These are phyloP conservation scores for Rhinocladiella similis DNA, from an alignment of 2,329 filamentous ascomycete genomes.

Conservation along the genomic window DNA sequence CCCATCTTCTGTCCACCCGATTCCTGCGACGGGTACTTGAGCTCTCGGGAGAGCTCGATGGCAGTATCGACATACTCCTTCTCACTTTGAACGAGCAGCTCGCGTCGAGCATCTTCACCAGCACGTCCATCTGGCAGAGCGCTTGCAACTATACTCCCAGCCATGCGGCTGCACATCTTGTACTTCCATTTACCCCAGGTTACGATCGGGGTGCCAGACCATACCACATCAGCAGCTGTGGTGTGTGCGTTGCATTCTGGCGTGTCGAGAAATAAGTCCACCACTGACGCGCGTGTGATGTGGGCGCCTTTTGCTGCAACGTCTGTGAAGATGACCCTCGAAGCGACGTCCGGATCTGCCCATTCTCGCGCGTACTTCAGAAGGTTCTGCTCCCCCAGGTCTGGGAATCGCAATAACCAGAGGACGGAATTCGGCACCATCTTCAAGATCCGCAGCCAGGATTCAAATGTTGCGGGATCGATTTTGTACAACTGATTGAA, in stretches of 20 bases:
- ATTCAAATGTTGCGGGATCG: slow-evolving; percentile 92
- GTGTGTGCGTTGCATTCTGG: slow-evolving; percentile 98
- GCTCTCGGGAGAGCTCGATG: slow-evolving; percentile 62
- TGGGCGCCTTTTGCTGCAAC: slow-evolving; percentile 94
- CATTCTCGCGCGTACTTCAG: slow-evolving; percentile 76
- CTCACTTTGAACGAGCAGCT: slow-evolving; percentile 77
- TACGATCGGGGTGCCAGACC: slow-evolving; percentile 90
- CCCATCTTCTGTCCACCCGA: slow-evolving; percentile 36
- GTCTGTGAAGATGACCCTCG: slow-evolving; percentile 89
- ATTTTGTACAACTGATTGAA: slow-evolving; percentile 99
- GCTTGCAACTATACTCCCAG: slow-evolving; percentile 87
- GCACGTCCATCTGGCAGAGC: slow-evolving; percentile 72
- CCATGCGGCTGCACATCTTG: slow-evolving; percentile 99
- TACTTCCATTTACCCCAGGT: slow-evolving; percentile 90
- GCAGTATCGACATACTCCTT: slow-evolving; percentile 81
- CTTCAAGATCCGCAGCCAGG: slow-evolving; percentile 88
- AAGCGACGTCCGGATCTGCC: slow-evolving; percentile 82
- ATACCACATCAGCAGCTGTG: slow-evolving; percentile 92
- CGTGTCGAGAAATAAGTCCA: slow-evolving; percentile 94
- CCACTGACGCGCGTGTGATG: slow-evolving; percentile 86
- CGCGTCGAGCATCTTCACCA: slow-evolving; percentile 67
- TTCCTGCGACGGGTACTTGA: slow-evolving; percentile 56
- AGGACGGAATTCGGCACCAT: slow-evolving; percentile 83
- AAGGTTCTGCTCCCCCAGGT: slow-evolving; percentile 84
- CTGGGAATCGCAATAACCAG: slow-evolving; percentile 96